These are phyloP conservation scores for Diaporthe sp. DNA, from an alignment of 2,329 filamentous ascomycete genomes.

Conservation along the genomic window DNA sequence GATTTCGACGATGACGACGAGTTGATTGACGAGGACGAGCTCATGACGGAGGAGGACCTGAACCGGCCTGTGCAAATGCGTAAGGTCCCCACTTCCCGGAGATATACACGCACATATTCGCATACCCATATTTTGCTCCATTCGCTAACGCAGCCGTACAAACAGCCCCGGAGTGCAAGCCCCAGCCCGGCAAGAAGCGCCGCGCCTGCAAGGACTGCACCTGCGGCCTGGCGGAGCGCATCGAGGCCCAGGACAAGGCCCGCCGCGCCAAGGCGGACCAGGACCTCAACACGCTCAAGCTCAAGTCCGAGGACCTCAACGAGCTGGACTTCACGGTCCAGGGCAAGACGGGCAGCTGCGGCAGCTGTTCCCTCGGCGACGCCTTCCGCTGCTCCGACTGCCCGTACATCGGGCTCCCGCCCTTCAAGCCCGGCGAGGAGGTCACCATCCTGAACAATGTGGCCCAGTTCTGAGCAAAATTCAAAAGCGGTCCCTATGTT, in stretches of 20 bases:
- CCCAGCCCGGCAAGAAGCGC: conserved; percentile 88
- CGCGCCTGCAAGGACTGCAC: conserved; percentile 98
- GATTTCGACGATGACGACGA: conserved; percentile 80
- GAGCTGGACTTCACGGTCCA: conserved; percentile 98
- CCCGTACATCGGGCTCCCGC: conserved; percentile 79
- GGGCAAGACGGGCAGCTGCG: conserved; percentile 95
- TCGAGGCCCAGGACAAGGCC: conserved; percentile 84
- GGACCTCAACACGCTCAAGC: conserved; percentile 68
- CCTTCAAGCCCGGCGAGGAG: conserved; percentile 98
- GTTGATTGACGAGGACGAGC: conserved; percentile 89
- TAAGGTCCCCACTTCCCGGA: too few species aligned
- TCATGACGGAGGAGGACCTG: conserved; percentile 89
- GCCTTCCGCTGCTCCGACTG: conserved; percentile 82
- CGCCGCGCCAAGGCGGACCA: conserved; percentile 51
- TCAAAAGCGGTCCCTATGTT: background rate
- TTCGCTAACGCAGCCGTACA: conserved; percentile 45
- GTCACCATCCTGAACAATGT: conserved; percentile 89
- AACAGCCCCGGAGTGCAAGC: conserved; percentile 85
- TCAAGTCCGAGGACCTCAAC: conserved; percentile 82
- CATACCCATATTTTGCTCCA: conserved; percentile 13
- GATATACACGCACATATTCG: too few species aligned
- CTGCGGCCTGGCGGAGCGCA: conserved; percentile 87
- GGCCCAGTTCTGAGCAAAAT: conserved; percentile 76
- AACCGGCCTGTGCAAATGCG: conserved; percentile 83
- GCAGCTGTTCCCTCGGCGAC: conserved; percentile 93